Conservation (phyloP, 768 basidiomycete species). For the Mycena rosella region DNA sequence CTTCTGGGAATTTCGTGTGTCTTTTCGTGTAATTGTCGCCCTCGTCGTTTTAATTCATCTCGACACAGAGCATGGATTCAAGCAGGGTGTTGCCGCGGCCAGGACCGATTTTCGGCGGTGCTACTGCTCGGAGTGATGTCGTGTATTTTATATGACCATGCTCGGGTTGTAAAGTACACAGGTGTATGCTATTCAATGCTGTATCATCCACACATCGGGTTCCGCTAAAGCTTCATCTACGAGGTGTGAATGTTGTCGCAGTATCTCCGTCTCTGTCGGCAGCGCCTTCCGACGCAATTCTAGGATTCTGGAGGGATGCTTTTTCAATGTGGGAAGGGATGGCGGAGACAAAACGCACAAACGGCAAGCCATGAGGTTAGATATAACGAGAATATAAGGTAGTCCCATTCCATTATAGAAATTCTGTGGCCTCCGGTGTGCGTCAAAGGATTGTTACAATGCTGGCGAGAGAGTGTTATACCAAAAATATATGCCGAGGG, state of each 20-base stretch:
- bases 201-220: conserved; percentile 27
- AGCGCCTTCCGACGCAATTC: conserved; percentile 53
- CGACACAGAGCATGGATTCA: conserved; percentile 68
- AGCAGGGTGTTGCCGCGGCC: conserved; percentile 65
- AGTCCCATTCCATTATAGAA: conserved; percentile 51
- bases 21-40: neutral
- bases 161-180: neutral
- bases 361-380: conserved; percentile 55
- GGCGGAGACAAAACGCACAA: conserved; percentile 40
- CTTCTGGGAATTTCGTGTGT: conserved; percentile 78
- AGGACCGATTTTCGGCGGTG: conserved; percentile 49
- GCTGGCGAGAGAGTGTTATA: neutral
- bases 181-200: neutral
- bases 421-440: conserved; percentile 45
- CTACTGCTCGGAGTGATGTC: conserved; percentile 42
- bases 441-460: neutral
- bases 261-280: conserved; percentile 50
- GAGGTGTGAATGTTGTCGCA: conserved; percentile 45
- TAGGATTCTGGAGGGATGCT: conserved; percentile 48
- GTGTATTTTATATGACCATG: neutral
- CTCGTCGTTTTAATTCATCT: neutral
- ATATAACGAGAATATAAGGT: conserved; percentile 51
- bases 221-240: conserved; percentile 35
- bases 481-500: conserved; percentile 45
- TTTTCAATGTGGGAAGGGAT: neutral